Base-by-base conservation (phyloP, 192 early-diverging fungal genomes). In the Coemansia sp. region DNA sequence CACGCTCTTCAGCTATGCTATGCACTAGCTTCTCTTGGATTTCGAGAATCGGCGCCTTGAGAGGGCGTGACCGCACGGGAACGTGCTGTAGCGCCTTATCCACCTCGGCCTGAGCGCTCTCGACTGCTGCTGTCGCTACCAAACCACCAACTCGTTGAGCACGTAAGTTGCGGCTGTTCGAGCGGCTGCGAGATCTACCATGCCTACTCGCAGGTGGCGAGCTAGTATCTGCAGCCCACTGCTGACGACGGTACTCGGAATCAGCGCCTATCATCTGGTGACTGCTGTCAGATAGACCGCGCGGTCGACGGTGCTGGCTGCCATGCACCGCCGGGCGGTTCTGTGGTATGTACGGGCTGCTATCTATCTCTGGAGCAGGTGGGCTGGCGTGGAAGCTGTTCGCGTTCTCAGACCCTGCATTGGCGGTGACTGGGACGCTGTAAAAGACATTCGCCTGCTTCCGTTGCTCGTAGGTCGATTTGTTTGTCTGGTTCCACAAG, bases 1-100 rank as follows among this genome's bases (percentile, higher is more conserved):
- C 36, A 10, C 76, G 64, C 20, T 58, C 59, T 1, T 69, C 70
- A 4, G 31, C 56, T 43, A 73, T 59, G 31, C 60, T 63, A 43
- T 70, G 64, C 5, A 56, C 78, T 35, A 81, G 66, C 10, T 63
- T 61, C 21, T 75, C 73, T 63, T 75, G 78, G 3, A 60, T 42
- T 0, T 28, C 53, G 26, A 63, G 48, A 16, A 60, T 31, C 43
- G 50, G 61, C n/a, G 62, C 33, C 35, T 71, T 69, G 0, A 81
- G 46, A 7, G 78, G 78, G 21, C 70, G 73, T 33, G 78, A 81
- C 23, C 64, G 59, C 14, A 73, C 60, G 11, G 59, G 71, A 7
- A 61, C 58, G 16, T 70, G 76, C 14, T 43, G 28, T 14, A 23
- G 39, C 36, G 24, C 26, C 31, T 55, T 55, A 28, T 62, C 31